Base-by-base conservation (phyloP, 108 stramenopile species). In the Skeletonema marinoi region DNA sequence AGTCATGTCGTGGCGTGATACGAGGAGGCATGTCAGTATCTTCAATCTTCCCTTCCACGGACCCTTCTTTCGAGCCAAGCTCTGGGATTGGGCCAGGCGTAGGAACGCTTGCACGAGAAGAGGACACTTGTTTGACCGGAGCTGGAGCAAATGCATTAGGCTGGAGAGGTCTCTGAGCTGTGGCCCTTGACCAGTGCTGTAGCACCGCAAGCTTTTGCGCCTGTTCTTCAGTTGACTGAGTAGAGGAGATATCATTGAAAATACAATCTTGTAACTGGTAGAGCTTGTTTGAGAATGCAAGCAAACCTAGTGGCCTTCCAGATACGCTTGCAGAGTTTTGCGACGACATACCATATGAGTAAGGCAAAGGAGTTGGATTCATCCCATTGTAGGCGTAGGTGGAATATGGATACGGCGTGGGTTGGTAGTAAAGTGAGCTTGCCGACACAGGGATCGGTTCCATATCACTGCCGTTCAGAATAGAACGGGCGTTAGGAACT, bases 91-190 rank as follows among this genome's bases (percentile, higher is more conserved):
- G 41, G 3, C 12, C 59, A 2, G 31, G 14, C 59, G 59, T 8
- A 60, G 59, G 59, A 7, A 21, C n/a, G 6, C 21, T n/a, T 32
- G 32, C 65, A 44, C 2, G 9, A 39, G 59, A 6, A 29, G 17
- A 38, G 5, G 44, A 29, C 2, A 10, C 9, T 9, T 25, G 2
- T n/a, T 56, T 25, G 9, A 25, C 54, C 17, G 54, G 25, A 29
- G 54, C 9, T 6, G 54, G 25, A 29, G 54, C 9, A 35, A 48
- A 44, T 31, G 2, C 38, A 32, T 46, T 41, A 44, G 71, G 46
- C 46, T 72, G 71, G 21, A 72, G 60, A 39, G 71, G 71, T 62
- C 32, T 72, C 31, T 62, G 59, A 35, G 42, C 60, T n/a, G 62
- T 60, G 9, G 30, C 60, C 41, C 63, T 72, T 13, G 71, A 61